These are phyloP conservation scores for Angophora floribunda DNA, from an alignment of 345 rosid genomes.

Conservation along the genomic window DNA sequence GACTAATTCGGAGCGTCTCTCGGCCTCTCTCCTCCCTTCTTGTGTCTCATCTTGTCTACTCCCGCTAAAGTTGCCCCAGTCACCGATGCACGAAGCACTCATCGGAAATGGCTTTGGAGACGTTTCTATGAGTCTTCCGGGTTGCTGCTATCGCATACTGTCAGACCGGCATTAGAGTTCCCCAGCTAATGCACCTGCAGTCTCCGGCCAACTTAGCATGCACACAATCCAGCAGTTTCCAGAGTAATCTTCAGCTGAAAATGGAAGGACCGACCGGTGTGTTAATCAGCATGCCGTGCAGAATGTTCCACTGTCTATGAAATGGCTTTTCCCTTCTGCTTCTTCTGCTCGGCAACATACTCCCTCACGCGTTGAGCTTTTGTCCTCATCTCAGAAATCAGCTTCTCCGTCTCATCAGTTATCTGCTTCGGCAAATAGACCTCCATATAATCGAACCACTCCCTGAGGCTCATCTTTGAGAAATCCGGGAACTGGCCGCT, in stretches of 20 bases:
- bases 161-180: not conserved
- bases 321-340: not conserved
- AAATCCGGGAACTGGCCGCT: slow-evolving; percentile 16
- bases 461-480: slow-evolving; percentile 39
- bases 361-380: slow-evolving; percentile 31
- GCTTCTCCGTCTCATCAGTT: slow-evolving; percentile 43
- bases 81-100: not conserved
- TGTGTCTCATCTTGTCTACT: not conserved
- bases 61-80: not conserved
- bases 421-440: slow-evolving; percentile 39
- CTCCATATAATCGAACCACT: slow-evolving; percentile 65
- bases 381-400: slow-evolving; percentile 44
- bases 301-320: not conserved
- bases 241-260: not conserved
- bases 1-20: not conserved
- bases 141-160: not conserved
- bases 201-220: not conserved
- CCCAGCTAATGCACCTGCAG: not conserved
- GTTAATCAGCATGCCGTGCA: rapidly evolving
- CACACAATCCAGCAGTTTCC: not conserved
- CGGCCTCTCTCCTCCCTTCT: not conserved
- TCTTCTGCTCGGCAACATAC: slow-evolving; percentile 42
- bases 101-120: not conserved
- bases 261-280: not conserved
- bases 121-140: not conserved